Evolutionary conservation across 1,139 yeast genomes (phyloP).

Genomic region (Scheffersomyces parashehatae): DNA sequence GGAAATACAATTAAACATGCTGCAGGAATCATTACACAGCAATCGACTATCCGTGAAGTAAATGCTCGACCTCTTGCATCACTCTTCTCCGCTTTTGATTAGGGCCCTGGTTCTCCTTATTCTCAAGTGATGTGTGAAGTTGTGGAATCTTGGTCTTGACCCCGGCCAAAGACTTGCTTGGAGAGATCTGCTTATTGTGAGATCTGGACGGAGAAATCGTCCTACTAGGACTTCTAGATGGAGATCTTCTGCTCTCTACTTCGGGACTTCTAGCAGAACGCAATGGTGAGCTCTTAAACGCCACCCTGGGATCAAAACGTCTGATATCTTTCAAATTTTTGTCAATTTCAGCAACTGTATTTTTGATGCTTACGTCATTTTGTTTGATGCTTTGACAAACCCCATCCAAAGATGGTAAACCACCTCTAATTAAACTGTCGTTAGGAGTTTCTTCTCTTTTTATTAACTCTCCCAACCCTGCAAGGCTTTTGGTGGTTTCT

Average conservation of each 20-base stretch:
- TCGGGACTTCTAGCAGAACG: conserved; percentile 1
- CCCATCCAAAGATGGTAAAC: background rate
- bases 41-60: background rate
- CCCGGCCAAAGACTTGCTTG: conserved; percentile 3
- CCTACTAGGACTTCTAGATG: conserved; percentile 1
- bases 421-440: conserved; percentile 1
- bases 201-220: conserved; percentile 2
- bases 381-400: conserved; percentile 8
- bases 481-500: conserved; percentile 4
- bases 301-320: conserved; percentile 10
- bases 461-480: conserved; percentile 1
- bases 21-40: too few species aligned
- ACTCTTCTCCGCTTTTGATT: conserved; percentile 10
- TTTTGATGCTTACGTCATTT: conserved; percentile 9
- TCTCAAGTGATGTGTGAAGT: conserved; percentile 6
- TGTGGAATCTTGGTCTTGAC: conserved; percentile 9
- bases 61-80: conserved; percentile 1
- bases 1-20: too few species aligned
- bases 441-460: conserved; percentile 2
- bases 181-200: conserved; percentile 2
- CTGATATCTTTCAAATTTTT: conserved; percentile 12
- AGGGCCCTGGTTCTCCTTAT: conserved; percentile 13
- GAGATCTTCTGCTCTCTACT: background rate
- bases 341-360: conserved; percentile 7
- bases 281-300: conserved; percentile 9